These are phyloP conservation scores for Lentinula novae-zelandiae DNA, from an alignment of 1,284 basidiomycete species.

Conservation along the genomic window DNA sequence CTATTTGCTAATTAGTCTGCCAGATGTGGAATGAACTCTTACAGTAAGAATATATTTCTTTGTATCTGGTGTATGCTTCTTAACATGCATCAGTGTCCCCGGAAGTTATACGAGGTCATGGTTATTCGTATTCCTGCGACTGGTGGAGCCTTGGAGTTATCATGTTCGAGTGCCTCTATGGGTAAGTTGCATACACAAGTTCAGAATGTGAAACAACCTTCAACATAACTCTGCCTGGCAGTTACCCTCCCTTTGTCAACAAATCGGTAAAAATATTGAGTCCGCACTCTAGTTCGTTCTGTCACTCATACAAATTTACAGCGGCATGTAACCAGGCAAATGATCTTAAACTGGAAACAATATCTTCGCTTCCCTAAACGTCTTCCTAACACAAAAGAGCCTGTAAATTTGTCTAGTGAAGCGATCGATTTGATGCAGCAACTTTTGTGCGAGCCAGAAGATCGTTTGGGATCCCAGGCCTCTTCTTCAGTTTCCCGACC, in stretches of 20 bases:
- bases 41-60: conserved; percentile 58
- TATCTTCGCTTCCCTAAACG: conserved; percentile 84
- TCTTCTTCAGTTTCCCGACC: conserved; percentile 68
- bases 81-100: conserved; percentile 70
- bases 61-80: conserved; percentile 13
- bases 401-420: conserved; percentile 81
- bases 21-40: conserved; percentile 87
- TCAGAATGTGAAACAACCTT: conserved; percentile 9
- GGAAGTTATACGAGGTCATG: conserved; percentile 90
- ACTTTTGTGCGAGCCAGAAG: conserved; percentile 91
- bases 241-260: conserved; percentile 92
- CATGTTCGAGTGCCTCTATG: conserved; percentile 87
- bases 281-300: background rate
- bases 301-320: conserved; percentile 24
- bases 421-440: conserved; percentile 84
- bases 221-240: conserved; percentile 30
- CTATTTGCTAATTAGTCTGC: conserved; percentile 19
- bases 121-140: conserved; percentile 93
- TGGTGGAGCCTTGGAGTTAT: conserved; percentile 99
- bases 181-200: conserved; percentile 42
- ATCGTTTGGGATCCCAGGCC: conserved; percentile 80
- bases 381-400: conserved; percentile 82
- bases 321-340: conserved; percentile 88
- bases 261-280: conserved; percentile 61
- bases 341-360: conserved; percentile 91